Evolutionary conservation across 2,329 filamentous ascomycete species (phyloP).

Genomic region (Cyanodermella asteris): DNA sequence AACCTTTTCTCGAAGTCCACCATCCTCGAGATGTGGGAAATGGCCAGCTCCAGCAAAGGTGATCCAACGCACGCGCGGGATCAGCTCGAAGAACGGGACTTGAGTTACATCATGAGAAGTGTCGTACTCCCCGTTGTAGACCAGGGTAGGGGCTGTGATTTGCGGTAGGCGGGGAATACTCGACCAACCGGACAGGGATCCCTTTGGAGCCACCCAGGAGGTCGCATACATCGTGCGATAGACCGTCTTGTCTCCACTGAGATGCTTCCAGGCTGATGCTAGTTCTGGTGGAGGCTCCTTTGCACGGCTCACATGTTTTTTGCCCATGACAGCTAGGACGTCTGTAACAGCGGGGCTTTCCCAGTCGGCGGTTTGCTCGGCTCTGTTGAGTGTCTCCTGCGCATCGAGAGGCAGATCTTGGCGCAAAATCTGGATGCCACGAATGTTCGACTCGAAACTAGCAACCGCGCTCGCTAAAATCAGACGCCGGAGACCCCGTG

Average conservation of each 20-base stretch:
- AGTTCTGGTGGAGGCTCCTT: conserved; percentile 15
- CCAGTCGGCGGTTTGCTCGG: conserved; percentile 6
- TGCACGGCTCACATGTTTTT: conserved; percentile 11
- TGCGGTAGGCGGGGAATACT: conserved; percentile 14
- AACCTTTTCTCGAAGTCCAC: no score
- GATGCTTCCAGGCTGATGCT: conserved; percentile 6
- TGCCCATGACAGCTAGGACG: conserved; percentile 10
- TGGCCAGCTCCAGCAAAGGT: conserved; percentile 11
- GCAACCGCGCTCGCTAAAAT: conserved; percentile 15
- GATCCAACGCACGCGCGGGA: conserved; percentile 20
- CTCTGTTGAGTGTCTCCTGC: conserved; percentile 7
- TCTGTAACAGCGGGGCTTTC: conserved; percentile 5
- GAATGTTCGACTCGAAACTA: conserved; percentile 10
- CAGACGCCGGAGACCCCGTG: conserved; percentile 17
- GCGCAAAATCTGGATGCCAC: conserved; percentile 9
- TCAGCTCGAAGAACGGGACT: conserved; percentile 16
- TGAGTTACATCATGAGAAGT: conserved; percentile 11
- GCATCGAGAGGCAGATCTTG: conserved; percentile 9
- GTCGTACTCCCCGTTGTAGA: conserved; percentile 23
- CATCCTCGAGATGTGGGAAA: conserved; percentile 18
- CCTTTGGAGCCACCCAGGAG: conserved; percentile 18
- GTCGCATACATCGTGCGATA: conserved; percentile 14
- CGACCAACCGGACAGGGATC: conserved; percentile 19
- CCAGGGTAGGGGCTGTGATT: conserved; percentile 18
- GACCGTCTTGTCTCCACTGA: conserved; percentile 12